Base-by-base conservation (phyloP, 257 asterid species). In the Ilex aquifolium region DNA sequence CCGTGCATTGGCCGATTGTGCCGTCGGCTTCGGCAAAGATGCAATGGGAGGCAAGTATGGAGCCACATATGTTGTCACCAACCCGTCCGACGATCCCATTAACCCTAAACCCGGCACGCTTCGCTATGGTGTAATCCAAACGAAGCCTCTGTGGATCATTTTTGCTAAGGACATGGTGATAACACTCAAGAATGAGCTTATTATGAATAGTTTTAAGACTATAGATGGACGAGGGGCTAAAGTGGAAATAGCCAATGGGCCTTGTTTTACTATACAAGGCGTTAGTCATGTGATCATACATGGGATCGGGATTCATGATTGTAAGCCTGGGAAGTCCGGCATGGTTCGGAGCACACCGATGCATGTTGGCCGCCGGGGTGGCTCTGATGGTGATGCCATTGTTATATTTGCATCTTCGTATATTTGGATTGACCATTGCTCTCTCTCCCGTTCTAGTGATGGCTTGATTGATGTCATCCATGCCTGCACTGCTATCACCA, bases 381-480 rank as follows among this genome's bases (percentile, higher is more conserved):
- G 95, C 44, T 80, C 92, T 0, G 96, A 88, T 17, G 96, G 98
- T 0, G 96, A 91, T 65, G 96, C 76, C 12, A 81, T 91, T 17
- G 88, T 58, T 39, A 63, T 91, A 29, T 91, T 83, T 66, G 67
- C 31, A 29, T 83, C 96, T 0, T 17, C 91, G 0, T 62, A 86
- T 69, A 4, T 91, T 30, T 88, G 98, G 96, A 83, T 91, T 30
- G 96, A 91, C 17, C 98, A 88, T 68, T 88, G 95, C 48, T 78
- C n/a, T 49, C 90, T 91, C 56, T 76, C 95, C 0, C 85, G 80
- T 1, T 60, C 82, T 42, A 3, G 60, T 2, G 95, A 86, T 65
- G 95, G 98, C 1, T 88, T 91, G 15, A 88, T 91, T 36, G 98
- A 88, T 60, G 87, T 88, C 2, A 88, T 91, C 48, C 98, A 86